phyloP scores from a whole-genome alignment of 805 yeast genomes.

The Kockiozyma suomiensis region DNA sequence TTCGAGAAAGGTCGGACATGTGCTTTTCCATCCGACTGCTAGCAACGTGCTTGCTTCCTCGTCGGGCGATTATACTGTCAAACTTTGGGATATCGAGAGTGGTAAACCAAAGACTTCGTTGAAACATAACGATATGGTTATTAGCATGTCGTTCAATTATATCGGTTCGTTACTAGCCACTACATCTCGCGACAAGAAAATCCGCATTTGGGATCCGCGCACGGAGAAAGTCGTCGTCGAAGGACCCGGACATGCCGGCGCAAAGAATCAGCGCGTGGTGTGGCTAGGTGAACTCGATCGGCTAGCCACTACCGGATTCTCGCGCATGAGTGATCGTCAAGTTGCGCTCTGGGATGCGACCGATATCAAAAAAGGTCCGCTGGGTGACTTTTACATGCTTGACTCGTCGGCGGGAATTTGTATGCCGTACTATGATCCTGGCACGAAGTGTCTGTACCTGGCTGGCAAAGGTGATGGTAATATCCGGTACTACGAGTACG shows the following conservation, averaged over 20 bases:
- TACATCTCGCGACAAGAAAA: slow-evolving; percentile 83
- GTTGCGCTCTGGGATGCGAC: slow-evolving; percentile 89
- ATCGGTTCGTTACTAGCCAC: slow-evolving; percentile 87
- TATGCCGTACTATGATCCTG: slow-evolving; percentile 86
- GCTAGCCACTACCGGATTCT: slow-evolving; percentile 91
- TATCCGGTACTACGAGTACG: slow-evolving; percentile 86
- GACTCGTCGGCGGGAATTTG: slow-evolving; percentile 92
- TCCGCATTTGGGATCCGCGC: slow-evolving; percentile 90
- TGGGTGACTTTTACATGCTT: slow-evolving; percentile 82
- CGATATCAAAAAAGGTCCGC: slow-evolving; percentile 74
- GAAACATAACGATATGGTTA: slow-evolving; percentile 85
- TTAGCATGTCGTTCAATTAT: slow-evolving; percentile 89
- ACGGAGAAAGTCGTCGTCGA: slow-evolving; percentile 73
- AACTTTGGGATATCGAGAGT: slow-evolving; percentile 83
- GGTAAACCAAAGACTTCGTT: slow-evolving; percentile 72
- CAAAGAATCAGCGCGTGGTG: slow-evolving; percentile 81
- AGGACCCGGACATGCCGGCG: slow-evolving; percentile 90
- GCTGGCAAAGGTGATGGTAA: slow-evolving; percentile 96
- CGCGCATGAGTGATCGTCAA: slow-evolving; percentile 90
- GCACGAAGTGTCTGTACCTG: slow-evolving; percentile 75
- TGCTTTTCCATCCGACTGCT: slow-evolving; percentile 87
- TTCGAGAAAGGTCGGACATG: slow-evolving; percentile 83
- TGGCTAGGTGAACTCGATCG: slow-evolving; percentile 91
- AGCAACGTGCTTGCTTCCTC: slow-evolving; percentile 84
- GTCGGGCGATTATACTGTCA: slow-evolving; percentile 87